A percentile compares a stretch with the other conserved stretches of the same genome.
Conservation (phyloP, 176 grass and related monocot species). For the Avena sativa region DNA sequence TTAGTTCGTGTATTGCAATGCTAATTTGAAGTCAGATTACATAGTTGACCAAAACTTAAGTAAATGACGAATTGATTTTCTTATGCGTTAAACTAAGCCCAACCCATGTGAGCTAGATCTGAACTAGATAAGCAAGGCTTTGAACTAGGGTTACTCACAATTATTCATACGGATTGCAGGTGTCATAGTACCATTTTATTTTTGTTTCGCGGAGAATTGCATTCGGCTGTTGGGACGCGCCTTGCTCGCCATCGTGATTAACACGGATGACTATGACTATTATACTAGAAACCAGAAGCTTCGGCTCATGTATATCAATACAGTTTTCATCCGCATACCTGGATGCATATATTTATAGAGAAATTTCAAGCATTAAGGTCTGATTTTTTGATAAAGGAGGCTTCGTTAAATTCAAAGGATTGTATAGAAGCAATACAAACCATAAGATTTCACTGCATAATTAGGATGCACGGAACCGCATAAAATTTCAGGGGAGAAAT, state of each 20-base stretch:
- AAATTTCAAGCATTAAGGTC: no score
- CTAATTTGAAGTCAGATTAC: neutral
- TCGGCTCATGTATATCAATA: neutral
- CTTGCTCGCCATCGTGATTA: neutral
- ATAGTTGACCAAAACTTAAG: neutral
- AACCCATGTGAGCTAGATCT: neutral
- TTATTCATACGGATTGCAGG: neutral
- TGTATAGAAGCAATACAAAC: no score
- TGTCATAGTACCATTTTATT: neutral
- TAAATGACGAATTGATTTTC: neutral
- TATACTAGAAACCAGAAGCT: neutral
- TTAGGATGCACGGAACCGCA: no score
- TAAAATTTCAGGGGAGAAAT: no score
- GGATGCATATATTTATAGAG: neutral
- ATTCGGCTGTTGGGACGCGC: neutral
- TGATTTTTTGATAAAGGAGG: no score
- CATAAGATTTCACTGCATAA: no score
- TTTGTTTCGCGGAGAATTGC: no score
- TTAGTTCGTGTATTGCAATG: slow-evolving; percentile 14
- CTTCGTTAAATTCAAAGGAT: no score
- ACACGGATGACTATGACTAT: neutral
- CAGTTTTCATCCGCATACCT: neutral
- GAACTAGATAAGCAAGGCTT: neutral
- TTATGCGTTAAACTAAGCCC: neutral
- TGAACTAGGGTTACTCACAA: neutral